Base-by-base conservation (phyloP, 768 basidiomycete species). In the Hericium erinaceus region DNA sequence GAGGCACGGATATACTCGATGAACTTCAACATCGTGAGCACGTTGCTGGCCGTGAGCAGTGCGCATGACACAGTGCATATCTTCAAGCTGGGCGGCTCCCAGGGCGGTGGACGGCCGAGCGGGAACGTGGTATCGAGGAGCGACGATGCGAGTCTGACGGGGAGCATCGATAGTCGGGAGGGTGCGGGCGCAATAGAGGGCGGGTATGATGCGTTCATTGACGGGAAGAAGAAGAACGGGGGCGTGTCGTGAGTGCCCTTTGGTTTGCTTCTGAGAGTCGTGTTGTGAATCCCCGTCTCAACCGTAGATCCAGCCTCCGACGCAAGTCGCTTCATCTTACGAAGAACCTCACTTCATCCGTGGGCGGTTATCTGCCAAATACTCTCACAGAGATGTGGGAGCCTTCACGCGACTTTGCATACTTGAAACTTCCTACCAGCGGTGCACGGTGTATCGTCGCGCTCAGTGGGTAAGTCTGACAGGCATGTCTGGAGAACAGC, bases 31-130 rank as follows among this genome's bases (percentile, higher is more conserved):
- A 67, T 82, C 3, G 83, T 90, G 38, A 84, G 83, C 13, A 85
- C 84, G 5, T 68, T 99, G n/a, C 73, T 98, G 13, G 92, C 90
- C 1, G 95, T 98, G 18, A 90, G 88, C 67, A 87, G 84, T 10
- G 95, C 92, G 54, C 90, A 92, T 59, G 95, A 92, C 61, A 98
- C 95, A 12, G 93, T 99, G 13, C 97, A 99, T 70, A 87, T 99
- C 39, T 99, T 95, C 76, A 92, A 92, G 72, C 77, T 98, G 4
- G 84, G 83, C 0, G 71, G 71, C 15, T 69, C 72, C 24, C 54
- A 41, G 8, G 54, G 38, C 15, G 18, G 20, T 12, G 64, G 57
- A 57, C 62, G 57, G 15, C 38, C 54, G 54, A 61, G 59, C 4
- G 62, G 59, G n/a, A 58, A 39, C 16, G 64, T 59, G 56, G 53